Evolutionary conservation across 345 rosid genomes (phyloP), one percentile per base, ranked within the genome.

Genomic region (Brassica napus): DNA sequence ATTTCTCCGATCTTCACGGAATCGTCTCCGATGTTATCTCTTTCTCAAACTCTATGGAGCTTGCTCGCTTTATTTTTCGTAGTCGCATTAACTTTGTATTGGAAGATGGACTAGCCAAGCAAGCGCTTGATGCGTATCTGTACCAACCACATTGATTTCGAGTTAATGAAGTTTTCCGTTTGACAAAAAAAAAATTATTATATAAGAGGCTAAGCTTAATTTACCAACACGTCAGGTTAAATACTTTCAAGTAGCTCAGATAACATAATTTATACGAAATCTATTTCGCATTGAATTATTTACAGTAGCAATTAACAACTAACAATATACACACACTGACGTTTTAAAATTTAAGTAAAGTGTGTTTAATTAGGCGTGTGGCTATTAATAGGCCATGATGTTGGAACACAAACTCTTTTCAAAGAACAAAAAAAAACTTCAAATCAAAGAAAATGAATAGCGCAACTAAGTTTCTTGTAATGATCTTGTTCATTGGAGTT

Each of bases 141-240:
- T 26, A 26, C 30, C 30, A 26, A 26, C 30, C 30, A 26, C 30
- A 26, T 26, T 26, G 30, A 26, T 26, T 26, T 26, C 30, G 30
- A 26, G 30, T 26, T 26, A 26, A 26, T 26, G 30, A 26, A 26
- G 4, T 26, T 26, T 26, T 26, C 30, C 3, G 23, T 26, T 26
- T 26, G 30, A 26, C 30, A 26, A 26, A 26, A 26, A 26, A 26
- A 26, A 26, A 26, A 21, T n/a, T n/a, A n/a, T n/a, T n/a, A n/a
- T n/a, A n/a, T 35, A 35, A 54, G 35, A 68, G 12, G 16, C 8
- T 70, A 44, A 54, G 35, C 64, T 71, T 31, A 57, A 70, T 8
- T 32, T 55, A 55, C 49, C 49, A 18, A 71, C 34, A 71, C 65
- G 74, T 55, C 52, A 71, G 18, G 32, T 71, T 32, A 71, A 57